Percentiles rank a stretch among this genome's conserved stretches.
Evolutionary conservation across 192 early-diverging fungal species (phyloP).

Genomic region (Gryganskiella cystojenkinii): DNA sequence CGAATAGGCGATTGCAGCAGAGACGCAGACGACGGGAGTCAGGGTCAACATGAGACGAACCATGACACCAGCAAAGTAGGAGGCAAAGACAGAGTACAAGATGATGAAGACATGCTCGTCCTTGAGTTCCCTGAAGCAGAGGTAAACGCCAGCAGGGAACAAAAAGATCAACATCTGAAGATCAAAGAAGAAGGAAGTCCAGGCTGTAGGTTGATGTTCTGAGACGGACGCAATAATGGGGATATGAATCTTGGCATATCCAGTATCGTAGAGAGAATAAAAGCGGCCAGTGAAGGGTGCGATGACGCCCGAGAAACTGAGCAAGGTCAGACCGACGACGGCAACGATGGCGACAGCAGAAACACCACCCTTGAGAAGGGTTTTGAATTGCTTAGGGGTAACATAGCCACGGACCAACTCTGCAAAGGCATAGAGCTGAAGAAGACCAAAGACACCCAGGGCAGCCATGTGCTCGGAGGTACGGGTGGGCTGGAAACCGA

Average conservation of each 20-base stretch:
- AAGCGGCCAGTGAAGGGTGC: conserved; percentile 99
- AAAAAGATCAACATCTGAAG: conserved; percentile 95
- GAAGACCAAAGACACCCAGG: conserved; percentile 93
- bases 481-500: conserved; percentile 96
- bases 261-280: conserved; percentile 99
- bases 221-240: conserved; percentile 99
- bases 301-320: conserved; percentile 88
- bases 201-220: conserved; percentile 99
- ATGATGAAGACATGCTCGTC: conserved; percentile 99
- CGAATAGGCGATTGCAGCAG: conserved; percentile 91
- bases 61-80: conserved; percentile 99
- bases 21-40: conserved; percentile 97
- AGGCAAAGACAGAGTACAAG: conserved; percentile 96
- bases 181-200: conserved; percentile 99
- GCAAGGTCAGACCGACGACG: conserved; percentile 70
- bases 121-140: conserved; percentile 93
- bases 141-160: conserved; percentile 97
- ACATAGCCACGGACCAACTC: conserved; percentile 83
- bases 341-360: conserved; percentile 58
- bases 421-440: conserved; percentile 96
- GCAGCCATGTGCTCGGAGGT: conserved; percentile 99
- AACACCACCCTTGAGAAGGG: conserved; percentile 78
- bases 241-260: conserved; percentile 99
- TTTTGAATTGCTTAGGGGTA: conserved; percentile 86
- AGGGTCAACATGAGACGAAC: conserved; percentile 98